A percentile compares a stretch with the other conserved stretches of the same genome.
These are phyloP conservation scores for Podaxis sp. DNA, from an alignment of 768 basidiomycete genomes.

Conservation along the genomic window DNA sequence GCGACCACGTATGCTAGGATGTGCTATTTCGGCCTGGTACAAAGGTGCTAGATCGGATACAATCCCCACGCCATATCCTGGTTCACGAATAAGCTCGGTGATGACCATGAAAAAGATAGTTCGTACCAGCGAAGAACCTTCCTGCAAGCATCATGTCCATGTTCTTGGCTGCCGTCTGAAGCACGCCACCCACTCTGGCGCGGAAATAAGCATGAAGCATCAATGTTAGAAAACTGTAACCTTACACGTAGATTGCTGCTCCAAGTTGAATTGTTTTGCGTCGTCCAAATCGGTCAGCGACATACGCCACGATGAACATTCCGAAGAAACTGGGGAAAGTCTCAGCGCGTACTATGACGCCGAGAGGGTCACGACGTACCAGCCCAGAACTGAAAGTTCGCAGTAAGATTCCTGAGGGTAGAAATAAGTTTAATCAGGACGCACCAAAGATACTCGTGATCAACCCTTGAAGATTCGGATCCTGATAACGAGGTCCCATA, in stretches of 20 bases:
- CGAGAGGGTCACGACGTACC: slow-evolving; percentile 21
- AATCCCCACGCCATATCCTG: slow-evolving; percentile 44
- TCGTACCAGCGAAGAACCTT: slow-evolving; percentile 47
- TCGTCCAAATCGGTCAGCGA: slow-evolving; percentile 38
- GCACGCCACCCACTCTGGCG: slow-evolving; percentile 39
- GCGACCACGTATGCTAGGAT: slow-evolving; percentile 54
- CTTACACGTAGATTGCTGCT: slow-evolving; percentile 38
- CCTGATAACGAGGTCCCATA: slow-evolving; percentile 36
- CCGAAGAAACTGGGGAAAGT: slow-evolving; percentile 35
- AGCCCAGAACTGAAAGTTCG: slow-evolving; percentile 34
- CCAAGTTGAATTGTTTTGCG: slow-evolving; percentile 41
- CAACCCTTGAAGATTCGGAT: slow-evolving; percentile 37
- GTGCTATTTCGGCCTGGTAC: slow-evolving; percentile 57
- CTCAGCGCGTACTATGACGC: not conserved
- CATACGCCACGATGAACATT: slow-evolving; percentile 42
- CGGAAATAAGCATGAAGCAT: not conserved
- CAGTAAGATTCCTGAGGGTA: not conserved
- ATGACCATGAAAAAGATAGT: not conserved
- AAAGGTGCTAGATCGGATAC: slow-evolving; percentile 50
- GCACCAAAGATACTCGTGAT: slow-evolving; percentile 44
- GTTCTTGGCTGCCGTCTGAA: slow-evolving; percentile 46
- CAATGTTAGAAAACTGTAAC: not conserved
- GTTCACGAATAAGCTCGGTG: not conserved
- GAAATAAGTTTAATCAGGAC: not conserved
- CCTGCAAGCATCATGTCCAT: slow-evolving; percentile 51